Evolutionary conservation across 2,329 filamentous ascomycete species (phyloP), one percentile per base, ranked within the genome.

Genomic region (Calonectria leucothoes): DNA sequence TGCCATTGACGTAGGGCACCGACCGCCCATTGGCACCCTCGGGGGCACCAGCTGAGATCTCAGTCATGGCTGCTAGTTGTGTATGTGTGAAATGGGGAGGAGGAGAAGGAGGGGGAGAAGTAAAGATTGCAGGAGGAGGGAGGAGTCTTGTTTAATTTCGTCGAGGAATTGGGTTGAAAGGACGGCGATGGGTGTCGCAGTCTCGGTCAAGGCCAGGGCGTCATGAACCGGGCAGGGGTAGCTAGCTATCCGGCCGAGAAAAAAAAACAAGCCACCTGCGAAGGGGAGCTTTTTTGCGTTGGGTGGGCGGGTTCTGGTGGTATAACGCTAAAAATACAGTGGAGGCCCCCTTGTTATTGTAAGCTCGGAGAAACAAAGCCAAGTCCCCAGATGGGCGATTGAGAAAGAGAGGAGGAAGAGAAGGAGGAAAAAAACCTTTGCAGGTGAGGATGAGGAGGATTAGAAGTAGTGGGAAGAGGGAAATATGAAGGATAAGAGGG

Each of bases 1-100:
- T 88, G 86, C 90, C 90, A 80, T 92, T 93, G 77, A 84, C 78
- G 66, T 88, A 82, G 66, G 90, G 88, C 66, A 90, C 88, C 63
- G 87, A 86, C 80, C 86, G 85, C 82, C 87, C 87, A 78, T 85
- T 88, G 78, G 81, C 80, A 81, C 85, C 84, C 76, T 85, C 85
- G 71, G 79, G 78, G 78, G 84, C 80, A 78, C 83, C 81, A 80
- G 74, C 83, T 79, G 85, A 85, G 77, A 84, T 83, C 81, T 89
- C 86, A 77, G 88, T 84, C 90, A 91, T 91, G 79, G 77, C 84
- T 81, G 73, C 77, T 76, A 70, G 75, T 27, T 70, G 66, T 74
- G 73, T 75, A 75, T 76, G 71, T 79, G 75, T 83, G 81, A 48
- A 79, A 77, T 49, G 59, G n/a, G 35, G 68, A 52, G 42, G 68